Conservation (phyloP, 495 filamentous ascomycete species). For the Aspergillus homomorphus region DNA sequence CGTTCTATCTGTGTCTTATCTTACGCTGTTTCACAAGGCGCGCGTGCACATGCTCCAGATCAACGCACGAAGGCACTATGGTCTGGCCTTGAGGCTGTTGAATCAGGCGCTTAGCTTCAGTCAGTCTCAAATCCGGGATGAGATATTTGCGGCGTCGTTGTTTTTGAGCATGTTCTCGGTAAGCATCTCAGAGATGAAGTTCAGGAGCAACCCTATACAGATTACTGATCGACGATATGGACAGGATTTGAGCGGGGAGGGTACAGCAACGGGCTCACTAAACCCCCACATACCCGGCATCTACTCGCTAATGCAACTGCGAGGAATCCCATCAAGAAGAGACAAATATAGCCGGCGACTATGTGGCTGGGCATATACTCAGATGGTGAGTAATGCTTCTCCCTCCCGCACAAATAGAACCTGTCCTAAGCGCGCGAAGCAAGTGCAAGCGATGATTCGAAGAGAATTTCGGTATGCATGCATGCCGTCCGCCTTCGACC, state of each 20-base stretch:
- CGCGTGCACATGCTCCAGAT: neutral
- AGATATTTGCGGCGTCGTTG: neutral
- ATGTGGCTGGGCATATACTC: slow-evolving; percentile 10
- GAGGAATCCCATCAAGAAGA: neutral
- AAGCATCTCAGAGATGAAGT: neutral
- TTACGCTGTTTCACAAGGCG: slow-evolving; percentile 1
- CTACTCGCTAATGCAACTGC: slow-evolving; percentile 4
- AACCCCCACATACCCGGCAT: slow-evolving; percentile 9
- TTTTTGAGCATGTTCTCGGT: slow-evolving; percentile 9
- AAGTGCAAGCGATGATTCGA: no score
- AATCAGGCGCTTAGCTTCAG: neutral
- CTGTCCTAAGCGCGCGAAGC: no score
- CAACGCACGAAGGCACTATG: slow-evolving; percentile 3
- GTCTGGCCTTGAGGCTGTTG: neutral
- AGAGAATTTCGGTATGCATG: no score
- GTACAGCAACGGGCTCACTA: neutral
- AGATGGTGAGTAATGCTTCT: slow-evolving; percentile 8
- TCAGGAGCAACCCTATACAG: neutral
- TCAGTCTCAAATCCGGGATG: neutral
- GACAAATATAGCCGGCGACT: slow-evolving; percentile 1
- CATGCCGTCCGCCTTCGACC: no score
- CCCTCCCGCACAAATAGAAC: no score
- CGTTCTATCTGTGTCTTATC: slow-evolving; percentile 5
- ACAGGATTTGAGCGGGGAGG: slow-evolving; percentile 7
- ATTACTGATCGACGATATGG: neutral